Evolutionary conservation across 331 rosid genomes (phyloP), one percentile per base, ranked within the genome.

Genomic region (Quercus lobata): DNA sequence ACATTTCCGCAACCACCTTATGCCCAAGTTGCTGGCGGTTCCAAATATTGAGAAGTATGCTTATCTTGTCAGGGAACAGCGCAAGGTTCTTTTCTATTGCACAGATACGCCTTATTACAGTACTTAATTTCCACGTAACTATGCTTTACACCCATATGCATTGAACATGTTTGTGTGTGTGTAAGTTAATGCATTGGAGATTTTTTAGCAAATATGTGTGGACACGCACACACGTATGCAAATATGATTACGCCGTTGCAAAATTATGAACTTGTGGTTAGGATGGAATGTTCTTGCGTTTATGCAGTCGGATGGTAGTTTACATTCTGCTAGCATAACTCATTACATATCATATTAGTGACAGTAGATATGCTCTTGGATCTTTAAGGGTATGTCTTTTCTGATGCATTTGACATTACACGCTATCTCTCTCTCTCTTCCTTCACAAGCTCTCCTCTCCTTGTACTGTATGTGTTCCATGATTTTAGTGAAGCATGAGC

Each of bases 21-120:
- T 95, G 98, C 98, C 98, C 58, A 92, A 95, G 87, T 86, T 95
- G 83, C 88, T 95, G 1, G 97, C 97, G 37, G 97, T 92, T 30
- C 98, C 98, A 37, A 95, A 95, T 81, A 91, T 91, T 70, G 97
- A 95, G 72, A 95, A 92, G 87, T 95, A 91, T 84, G 93, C 92
- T 6, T 82, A 85, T 88, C 96, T 95, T 57, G 78, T 94, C 71
- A 85, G 77, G 2, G 91, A 92, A 79, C 98, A 94, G 79, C 92
- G 91, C 81, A 88, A 87, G 97, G 97, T 93, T 73, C 30, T 25
- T 32, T 44, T 34, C 74, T 53, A 19, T 58, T 30, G 18, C 10
- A 19, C 30, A 30, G 44, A 53, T 22, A 37, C 0, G 3, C 46
- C 46, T 37, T 37, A 37, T 37, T 37, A 37, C 46, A 14, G 5